phyloP scores from a whole-genome alignment of 2,329 filamentous ascomycete species.

The Paracamarosporium sp. region DNA sequence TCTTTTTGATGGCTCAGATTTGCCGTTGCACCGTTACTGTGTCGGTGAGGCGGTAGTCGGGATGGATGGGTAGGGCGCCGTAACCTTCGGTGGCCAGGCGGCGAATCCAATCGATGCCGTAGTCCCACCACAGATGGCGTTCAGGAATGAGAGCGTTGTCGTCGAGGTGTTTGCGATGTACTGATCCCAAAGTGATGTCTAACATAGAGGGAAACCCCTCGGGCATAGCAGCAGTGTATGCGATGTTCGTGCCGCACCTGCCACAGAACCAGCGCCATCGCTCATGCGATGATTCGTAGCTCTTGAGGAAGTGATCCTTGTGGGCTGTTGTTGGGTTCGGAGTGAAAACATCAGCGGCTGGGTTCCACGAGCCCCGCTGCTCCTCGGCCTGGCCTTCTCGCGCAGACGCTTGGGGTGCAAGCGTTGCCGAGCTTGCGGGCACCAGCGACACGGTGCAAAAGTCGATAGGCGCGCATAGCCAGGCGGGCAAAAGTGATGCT shows the following conservation, averaged over 20 bases:
- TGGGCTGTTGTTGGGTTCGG: not conserved
- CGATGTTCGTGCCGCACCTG: slow-evolving; percentile 11
- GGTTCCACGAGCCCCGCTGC: not conserved
- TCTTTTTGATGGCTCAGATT: not conserved
- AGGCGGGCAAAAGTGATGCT: slow-evolving; percentile 3
- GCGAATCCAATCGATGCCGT: slow-evolving; percentile 11
- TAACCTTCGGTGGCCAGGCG: slow-evolving; percentile 6
- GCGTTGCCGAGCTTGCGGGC: not conserved
- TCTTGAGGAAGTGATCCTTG: slow-evolving; percentile 7
- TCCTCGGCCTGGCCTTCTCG: not conserved
- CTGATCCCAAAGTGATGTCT: slow-evolving; percentile 9
- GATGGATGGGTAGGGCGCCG: slow-evolving; percentile 9
- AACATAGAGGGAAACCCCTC: slow-evolving; percentile 10
- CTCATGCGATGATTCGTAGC: slow-evolving; percentile 7
- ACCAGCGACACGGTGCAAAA: slow-evolving; percentile 4
- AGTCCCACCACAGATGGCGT: slow-evolving; percentile 14
- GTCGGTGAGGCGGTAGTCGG: slow-evolving; percentile 9
- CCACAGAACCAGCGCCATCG: slow-evolving; percentile 9
- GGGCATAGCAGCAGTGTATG: slow-evolving; percentile 10
- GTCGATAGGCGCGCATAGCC: slow-evolving; percentile 9
- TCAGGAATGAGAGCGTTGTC: slow-evolving; percentile 6
- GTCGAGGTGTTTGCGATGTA: slow-evolving; percentile 3
- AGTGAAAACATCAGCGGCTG: slow-evolving; percentile 1
- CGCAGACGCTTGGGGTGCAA: not conserved
- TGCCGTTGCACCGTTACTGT: not conserved